A percentile compares a stretch with the other conserved stretches of the same genome.
Conservation (phyloP, 176 grass and related monocot species). For the Oryza brachyantha region DNA sequence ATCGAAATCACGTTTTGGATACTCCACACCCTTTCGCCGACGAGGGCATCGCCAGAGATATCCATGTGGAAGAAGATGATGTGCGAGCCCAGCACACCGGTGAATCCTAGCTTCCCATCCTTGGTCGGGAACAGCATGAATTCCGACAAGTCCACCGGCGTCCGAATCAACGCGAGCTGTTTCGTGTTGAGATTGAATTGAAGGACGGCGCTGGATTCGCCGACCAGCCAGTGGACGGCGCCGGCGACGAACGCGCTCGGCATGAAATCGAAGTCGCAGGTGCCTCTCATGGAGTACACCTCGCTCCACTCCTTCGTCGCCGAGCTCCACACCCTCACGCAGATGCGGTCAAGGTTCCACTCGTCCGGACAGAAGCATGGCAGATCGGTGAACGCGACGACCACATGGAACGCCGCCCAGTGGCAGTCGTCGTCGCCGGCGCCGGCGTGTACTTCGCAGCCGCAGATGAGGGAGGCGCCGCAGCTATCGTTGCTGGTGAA, state of each 20-base stretch:
- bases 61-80: background rate
- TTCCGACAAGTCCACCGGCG: background rate
- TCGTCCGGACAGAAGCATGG: background rate
- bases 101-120: background rate
- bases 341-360: background rate
- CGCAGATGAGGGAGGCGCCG: background rate
- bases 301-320: background rate
- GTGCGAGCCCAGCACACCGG: background rate
- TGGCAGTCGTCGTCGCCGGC: background rate
- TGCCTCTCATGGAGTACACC: background rate
- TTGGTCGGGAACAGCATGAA: background rate
- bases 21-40: background rate
- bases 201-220: background rate
- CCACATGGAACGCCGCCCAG: conserved; percentile 3
- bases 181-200: background rate
- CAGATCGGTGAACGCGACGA: background rate
- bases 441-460: background rate
- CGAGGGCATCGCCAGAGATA: background rate
- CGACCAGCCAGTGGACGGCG: background rate
- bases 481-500: too few relatives aligned
- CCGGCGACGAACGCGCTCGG: background rate
- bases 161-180: background rate
- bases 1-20: background rate
- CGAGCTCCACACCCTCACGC: background rate
- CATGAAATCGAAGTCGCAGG: background rate